A percentile compares a stretch with the other conserved stretches of the same genome.
phyloP scores from a whole-genome alignment of 2,329 filamentous ascomycete genomes.

The Trichoderma koningii region DNA sequence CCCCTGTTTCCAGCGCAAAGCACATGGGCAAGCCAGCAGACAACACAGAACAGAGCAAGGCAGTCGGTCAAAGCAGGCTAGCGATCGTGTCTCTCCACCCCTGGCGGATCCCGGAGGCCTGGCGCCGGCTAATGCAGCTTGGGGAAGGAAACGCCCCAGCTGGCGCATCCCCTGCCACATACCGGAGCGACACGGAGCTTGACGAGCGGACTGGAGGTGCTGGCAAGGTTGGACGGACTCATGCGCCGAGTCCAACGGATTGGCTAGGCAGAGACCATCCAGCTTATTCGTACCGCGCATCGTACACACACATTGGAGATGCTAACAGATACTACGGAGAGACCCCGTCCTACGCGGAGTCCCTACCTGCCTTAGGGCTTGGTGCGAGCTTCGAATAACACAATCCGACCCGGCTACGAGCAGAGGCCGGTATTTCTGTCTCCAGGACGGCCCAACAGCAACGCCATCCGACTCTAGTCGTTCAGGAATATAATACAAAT shows the following conservation, averaged over 20 bases:
- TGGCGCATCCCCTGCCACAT: slow-evolving; percentile 18
- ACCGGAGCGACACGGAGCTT: slow-evolving; percentile 18
- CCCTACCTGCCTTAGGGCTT: too few species aligned
- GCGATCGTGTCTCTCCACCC: slow-evolving; percentile 7
- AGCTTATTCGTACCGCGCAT: not conserved
- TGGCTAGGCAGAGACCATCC: not conserved
- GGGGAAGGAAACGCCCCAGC: slow-evolving; percentile 11
- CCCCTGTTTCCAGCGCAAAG: slow-evolving; percentile 6
- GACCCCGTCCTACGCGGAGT: not conserved
- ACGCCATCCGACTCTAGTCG: slow-evolving; percentile 12
- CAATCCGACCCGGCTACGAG: not conserved
- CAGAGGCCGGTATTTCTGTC: slow-evolving; percentile 8
- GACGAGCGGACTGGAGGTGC: not conserved
- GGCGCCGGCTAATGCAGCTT: slow-evolving; percentile 24
- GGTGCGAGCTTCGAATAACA: not conserved
- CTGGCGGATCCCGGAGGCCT: slow-evolving; percentile 22
- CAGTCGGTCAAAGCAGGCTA: slow-evolving; percentile 2
- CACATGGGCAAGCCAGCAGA: slow-evolving; percentile 4
- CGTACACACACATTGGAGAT: too few species aligned
- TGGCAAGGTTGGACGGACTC: slow-evolving; percentile 3
- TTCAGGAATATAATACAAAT: slow-evolving; percentile 22
- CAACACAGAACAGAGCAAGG: not conserved
- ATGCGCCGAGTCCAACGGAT: not conserved
- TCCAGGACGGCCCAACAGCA: slow-evolving; percentile 19
- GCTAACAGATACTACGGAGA: not conserved